Evolutionary conservation across 352 stramenopile genomes (phyloP).

Genomic region (Aphanomyces astaci): DNA sequence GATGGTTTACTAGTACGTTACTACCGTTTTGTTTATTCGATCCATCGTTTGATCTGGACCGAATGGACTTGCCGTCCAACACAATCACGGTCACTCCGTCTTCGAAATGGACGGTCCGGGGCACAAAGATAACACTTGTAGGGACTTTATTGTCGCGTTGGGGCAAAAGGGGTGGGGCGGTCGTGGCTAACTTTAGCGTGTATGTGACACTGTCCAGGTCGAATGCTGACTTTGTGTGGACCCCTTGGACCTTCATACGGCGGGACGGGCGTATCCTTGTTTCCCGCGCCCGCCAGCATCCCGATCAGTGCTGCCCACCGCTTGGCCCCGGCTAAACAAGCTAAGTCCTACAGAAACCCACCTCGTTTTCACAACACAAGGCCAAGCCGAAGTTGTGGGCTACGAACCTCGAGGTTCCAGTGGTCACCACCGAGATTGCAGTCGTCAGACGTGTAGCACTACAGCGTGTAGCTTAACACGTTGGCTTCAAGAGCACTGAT

Average conservation of each 20-base stretch:
- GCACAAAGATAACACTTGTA: slow-evolving; percentile 31
- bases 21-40: too few relatives aligned
- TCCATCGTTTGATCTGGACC: slow-evolving; percentile 30
- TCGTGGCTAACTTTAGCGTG: slow-evolving; percentile 34
- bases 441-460: slow-evolving; percentile 84
- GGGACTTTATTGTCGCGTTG: neutral
- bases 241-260: slow-evolving; percentile 59
- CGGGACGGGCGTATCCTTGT: slow-evolving; percentile 53
- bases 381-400: too few relatives aligned
- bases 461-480: slow-evolving; percentile 80
- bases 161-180: slow-evolving; percentile 27
- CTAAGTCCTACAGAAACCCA: slow-evolving; percentile 36
- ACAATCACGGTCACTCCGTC: slow-evolving; percentile 33
- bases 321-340: slow-evolving; percentile 49
- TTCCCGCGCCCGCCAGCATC: slow-evolving; percentile 24
- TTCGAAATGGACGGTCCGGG: slow-evolving; percentile 25
- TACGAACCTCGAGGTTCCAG: slow-evolving; percentile 71
- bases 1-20: too few relatives aligned
- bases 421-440: slow-evolving; percentile 64
- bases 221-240: slow-evolving; percentile 54
- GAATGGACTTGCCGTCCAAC: slow-evolving; percentile 32
- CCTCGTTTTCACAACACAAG: too few relatives aligned
- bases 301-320: slow-evolving; percentile 24
- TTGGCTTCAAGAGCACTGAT: slow-evolving; percentile 63
- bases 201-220: slow-evolving; percentile 42